A percentile compares a stretch with the other conserved stretches of the same genome.
Evolutionary conservation across 495 filamentous ascomycete species (phyloP).

Genomic region (Hypoxylon perforatum): DNA sequence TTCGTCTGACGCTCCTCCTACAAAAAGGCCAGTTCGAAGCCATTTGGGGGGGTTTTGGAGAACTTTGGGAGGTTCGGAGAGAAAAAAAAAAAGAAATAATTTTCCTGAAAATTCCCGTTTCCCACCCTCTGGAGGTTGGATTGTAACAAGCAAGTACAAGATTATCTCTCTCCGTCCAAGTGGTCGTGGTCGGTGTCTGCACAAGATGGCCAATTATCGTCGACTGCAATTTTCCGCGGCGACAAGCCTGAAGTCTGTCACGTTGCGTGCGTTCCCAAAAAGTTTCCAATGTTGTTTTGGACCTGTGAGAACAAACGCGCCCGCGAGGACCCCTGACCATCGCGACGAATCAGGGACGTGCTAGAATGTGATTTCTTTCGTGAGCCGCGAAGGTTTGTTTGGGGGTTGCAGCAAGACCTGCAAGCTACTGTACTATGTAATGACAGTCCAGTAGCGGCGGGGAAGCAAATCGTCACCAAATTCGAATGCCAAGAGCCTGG

Average conservation of each 20-base stretch:
- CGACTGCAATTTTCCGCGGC: slow-evolving; percentile 24
- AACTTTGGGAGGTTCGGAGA: slow-evolving; percentile 22
- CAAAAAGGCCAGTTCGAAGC: slow-evolving; percentile 1
- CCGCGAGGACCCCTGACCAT: slow-evolving; percentile 20
- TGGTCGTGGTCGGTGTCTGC: slow-evolving; percentile 12
- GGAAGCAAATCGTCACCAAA: slow-evolving; percentile 36
- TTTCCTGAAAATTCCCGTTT: slow-evolving; percentile 28
- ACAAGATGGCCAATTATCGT: slow-evolving; percentile 25
- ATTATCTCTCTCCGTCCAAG: slow-evolving; percentile 1
- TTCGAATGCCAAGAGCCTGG: slow-evolving; percentile 29
- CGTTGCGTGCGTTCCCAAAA: slow-evolving; percentile 30
- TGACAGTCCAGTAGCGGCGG: slow-evolving; percentile 27
- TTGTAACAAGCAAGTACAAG: not conserved
- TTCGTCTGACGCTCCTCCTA: slow-evolving; percentile 25
- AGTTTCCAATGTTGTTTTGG: slow-evolving; percentile 44
- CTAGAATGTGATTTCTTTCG: slow-evolving; percentile 36
- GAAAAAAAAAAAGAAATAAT: slow-evolving; percentile 17
- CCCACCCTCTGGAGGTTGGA: slow-evolving; percentile 2
- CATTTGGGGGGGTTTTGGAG: slow-evolving; percentile 22
- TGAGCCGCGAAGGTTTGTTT: slow-evolving; percentile 41
- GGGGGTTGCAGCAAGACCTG: slow-evolving; percentile 20
- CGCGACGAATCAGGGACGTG: slow-evolving; percentile 37
- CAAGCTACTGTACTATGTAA: slow-evolving; percentile 5
- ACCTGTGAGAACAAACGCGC: slow-evolving; percentile 42
- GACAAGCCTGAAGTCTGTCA: slow-evolving; percentile 34